Conservation (phyloP, 345 rosid species). For the Salix brachista region DNA sequence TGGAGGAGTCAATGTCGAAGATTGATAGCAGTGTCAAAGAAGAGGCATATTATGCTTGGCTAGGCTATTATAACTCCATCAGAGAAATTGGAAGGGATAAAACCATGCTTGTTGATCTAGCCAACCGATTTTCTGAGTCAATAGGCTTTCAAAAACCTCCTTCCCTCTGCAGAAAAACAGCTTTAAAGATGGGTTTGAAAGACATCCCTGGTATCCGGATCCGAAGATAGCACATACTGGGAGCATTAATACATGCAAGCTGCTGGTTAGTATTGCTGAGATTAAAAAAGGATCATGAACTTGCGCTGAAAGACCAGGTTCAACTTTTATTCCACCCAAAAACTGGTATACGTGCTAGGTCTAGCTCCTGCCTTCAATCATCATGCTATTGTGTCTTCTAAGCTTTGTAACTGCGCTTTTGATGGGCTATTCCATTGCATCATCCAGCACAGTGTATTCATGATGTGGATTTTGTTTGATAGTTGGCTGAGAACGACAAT, state of each 20-base stretch:
- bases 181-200: slow-evolving; percentile 91
- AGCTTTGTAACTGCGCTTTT: not conserved
- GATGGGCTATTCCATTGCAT: not conserved
- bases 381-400: not conserved
- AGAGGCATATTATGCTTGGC: slow-evolving; percentile 97
- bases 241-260: not conserved
- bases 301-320: not conserved
- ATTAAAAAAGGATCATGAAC: not conserved
- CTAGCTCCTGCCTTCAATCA: not conserved
- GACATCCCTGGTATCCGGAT: slow-evolving; percentile 65
- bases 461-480: not conserved
- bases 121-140: slow-evolving; percentile 63
- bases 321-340: slow-evolving; percentile 12
- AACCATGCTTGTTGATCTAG: slow-evolving; percentile 77
- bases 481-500: not conserved
- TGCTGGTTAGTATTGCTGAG: not conserved
- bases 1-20: slow-evolving; percentile 59
- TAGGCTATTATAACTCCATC: slow-evolving; percentile 86
- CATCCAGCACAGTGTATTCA: not conserved
- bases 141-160: slow-evolving; percentile 84
- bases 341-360: not conserved
- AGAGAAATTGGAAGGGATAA: slow-evolving; percentile 82
- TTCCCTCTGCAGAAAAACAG: slow-evolving; percentile 71
- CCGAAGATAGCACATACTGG: slow-evolving; percentile 20
- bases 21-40: slow-evolving; percentile 78